Evolutionary conservation across 805 yeast genomes (phyloP).

Genomic region (Schizosaccharomyces osmophilus): DNA sequence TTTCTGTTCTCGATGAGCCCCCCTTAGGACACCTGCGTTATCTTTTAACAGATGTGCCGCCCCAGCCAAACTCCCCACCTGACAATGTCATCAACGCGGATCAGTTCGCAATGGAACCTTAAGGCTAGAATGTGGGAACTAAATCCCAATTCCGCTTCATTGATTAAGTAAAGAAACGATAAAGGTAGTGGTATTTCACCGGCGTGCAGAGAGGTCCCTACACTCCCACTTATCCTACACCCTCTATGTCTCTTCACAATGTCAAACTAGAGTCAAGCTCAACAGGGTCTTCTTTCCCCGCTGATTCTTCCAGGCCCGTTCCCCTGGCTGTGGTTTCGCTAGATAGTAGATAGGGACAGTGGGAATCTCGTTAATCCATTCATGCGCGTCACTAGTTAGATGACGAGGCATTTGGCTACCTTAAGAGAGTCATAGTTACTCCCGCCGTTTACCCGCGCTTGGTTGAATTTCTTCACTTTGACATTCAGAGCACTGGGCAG

Average conservation of each 20-base stretch:
- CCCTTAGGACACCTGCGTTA: slow-evolving; percentile 24
- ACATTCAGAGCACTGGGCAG: slow-evolving; percentile 22
- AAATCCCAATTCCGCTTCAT: slow-evolving; percentile 19
- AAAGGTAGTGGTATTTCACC: slow-evolving; percentile 22
- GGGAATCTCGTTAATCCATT: slow-evolving; percentile 12
- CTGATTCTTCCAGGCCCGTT: slow-evolving; percentile 7
- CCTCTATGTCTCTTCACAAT: slow-evolving; percentile 19
- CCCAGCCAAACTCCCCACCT: slow-evolving; percentile 21
- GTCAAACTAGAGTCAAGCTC: slow-evolving; percentile 21
- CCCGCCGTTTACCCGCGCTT: slow-evolving; percentile 26
- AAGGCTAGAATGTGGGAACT: slow-evolving; percentile 17
- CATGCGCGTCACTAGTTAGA: slow-evolving; percentile 9
- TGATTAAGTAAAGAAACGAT: slow-evolving; percentile 18
- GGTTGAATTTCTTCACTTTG: slow-evolving; percentile 21
- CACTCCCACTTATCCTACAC: slow-evolving; percentile 23
- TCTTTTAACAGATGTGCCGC: slow-evolving; percentile 25
- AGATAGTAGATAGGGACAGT: slow-evolving; percentile 14
- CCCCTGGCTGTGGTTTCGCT: slow-evolving; percentile 15
- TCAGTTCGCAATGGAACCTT: slow-evolving; percentile 14
- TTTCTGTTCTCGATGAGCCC: slow-evolving; percentile 25
- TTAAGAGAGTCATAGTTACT: slow-evolving; percentile 23
- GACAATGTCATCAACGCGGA: slow-evolving; percentile 20
- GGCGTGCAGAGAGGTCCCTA: slow-evolving; percentile 14
- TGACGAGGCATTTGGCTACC: slow-evolving; percentile 16
- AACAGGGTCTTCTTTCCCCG: slow-evolving; percentile 20